A percentile compares a stretch with the other conserved stretches of the same genome.
These are phyloP conservation scores for Ganoderma resinaceum DNA, from an alignment of 1,284 basidiomycete genomes.

Conservation along the genomic window DNA sequence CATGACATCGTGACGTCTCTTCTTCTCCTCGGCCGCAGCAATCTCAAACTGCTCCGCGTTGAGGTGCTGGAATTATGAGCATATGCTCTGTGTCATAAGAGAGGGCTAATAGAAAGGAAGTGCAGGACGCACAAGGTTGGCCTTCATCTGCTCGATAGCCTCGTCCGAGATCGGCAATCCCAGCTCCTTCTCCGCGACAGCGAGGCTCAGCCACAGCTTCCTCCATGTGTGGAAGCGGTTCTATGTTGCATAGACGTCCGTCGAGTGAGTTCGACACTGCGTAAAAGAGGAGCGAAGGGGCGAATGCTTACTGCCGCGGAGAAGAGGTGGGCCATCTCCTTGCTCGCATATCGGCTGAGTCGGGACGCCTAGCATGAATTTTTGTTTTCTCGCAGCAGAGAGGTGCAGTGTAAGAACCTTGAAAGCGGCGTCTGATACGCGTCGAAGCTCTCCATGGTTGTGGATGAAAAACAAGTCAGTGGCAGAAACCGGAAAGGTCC, in stretches of 20 bases:
- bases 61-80: conserved; percentile 60
- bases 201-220: conserved; percentile 95
- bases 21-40: conserved; percentile 96
- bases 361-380: conserved; percentile 24
- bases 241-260: conserved; percentile 48
- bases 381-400: background rate
- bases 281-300: too few relatives aligned
- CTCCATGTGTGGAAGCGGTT: conserved; percentile 98
- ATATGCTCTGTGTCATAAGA: background rate
- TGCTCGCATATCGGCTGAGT: conserved; percentile 95
- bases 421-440: conserved; percentile 80
- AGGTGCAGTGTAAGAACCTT: conserved; percentile 51
- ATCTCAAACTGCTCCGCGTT: conserved; percentile 92
- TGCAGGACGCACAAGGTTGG: conserved; percentile 73
- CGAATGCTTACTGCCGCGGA: conserved; percentile 77
- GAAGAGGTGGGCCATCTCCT: conserved; percentile 98
- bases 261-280: background rate
- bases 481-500: background rate
- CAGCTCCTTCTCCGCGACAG: conserved; percentile 95
- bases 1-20: conserved; percentile 99
- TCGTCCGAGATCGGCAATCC: conserved; percentile 91
- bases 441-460: conserved; percentile 67
- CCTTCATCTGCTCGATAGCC: conserved; percentile 94
- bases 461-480: background rate
- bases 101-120: background rate